Conservation (phyloP, 352 stramenopile genomes). For the Phytopythium vexans region DNA sequence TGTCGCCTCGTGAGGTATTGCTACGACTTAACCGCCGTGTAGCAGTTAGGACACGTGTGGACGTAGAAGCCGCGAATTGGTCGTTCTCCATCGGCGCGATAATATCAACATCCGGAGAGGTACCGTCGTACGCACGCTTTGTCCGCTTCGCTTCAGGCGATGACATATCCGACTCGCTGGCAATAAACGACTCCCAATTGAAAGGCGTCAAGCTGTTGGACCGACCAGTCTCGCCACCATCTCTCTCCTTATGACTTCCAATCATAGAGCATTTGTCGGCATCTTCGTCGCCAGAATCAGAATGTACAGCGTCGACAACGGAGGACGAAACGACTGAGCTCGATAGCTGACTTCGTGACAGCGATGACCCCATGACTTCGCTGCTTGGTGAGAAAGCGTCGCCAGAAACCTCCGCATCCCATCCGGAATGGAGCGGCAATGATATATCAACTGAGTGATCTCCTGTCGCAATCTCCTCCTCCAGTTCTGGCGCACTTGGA, state of each 20-base stretch:
- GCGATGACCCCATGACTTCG: slow-evolving; percentile 34
- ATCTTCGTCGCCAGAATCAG: not conserved
- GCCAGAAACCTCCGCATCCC: slow-evolving; percentile 22
- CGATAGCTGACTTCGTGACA: slow-evolving; percentile 61
- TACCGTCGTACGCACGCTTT: slow-evolving; percentile 7
- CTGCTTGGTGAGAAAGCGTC: slow-evolving; percentile 25
- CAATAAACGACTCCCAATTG: slow-evolving; percentile 69
- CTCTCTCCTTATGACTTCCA: not conserved
- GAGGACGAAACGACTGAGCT: slow-evolving; percentile 16
- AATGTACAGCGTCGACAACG: not conserved
- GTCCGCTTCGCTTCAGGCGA: slow-evolving; percentile 16
- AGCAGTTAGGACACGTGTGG: too few species aligned
- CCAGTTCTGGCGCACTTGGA: slow-evolving; percentile 1
- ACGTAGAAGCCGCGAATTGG: too few species aligned
- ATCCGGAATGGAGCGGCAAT: slow-evolving; percentile 13
- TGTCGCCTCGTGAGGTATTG: slow-evolving; percentile 14
- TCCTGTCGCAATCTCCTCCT: slow-evolving; percentile 1
- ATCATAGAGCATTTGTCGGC: not conserved
- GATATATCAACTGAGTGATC: slow-evolving; percentile 17
- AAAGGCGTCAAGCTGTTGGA: slow-evolving; percentile 21
- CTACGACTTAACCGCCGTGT: not conserved
- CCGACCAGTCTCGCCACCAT: not conserved
- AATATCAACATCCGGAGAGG: too few species aligned
- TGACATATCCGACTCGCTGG: slow-evolving; percentile 41
- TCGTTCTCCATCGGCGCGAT: too few species aligned